Evolutionary conservation across 2,329 filamentous ascomycete genomes (phyloP), one percentile per base, ranked within the genome.

Genomic region (Gliomastix tumulicola): DNA sequence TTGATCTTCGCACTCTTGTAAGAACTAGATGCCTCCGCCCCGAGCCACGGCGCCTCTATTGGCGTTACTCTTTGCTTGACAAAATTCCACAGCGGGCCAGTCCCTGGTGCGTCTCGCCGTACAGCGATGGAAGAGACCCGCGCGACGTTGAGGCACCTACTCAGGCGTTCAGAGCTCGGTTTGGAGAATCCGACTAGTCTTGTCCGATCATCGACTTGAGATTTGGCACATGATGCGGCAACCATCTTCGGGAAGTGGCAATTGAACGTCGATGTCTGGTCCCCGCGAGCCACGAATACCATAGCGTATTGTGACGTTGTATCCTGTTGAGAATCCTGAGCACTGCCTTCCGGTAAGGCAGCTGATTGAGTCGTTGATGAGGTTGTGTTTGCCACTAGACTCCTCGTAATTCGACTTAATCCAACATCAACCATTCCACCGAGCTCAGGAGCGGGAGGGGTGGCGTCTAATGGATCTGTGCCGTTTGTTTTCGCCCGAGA

Each of bases 81-180:
- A 45, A 78, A 74, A 5, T 77, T 66, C 18, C 80, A 51, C 9
- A 88, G 53, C 2, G 72, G 66, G 34, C 66, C 66, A 0, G 74
- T 66, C 30, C 74, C 69, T 0, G 79, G 77, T 1, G 80, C 76
- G 25, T 62, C 69, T 7, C 64, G 62, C 16, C 66, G 55, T 7
- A 88, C 53, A 1, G 72, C 83, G 21, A 88, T 60, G 17, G 79
- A 77, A 2, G 80, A 83, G 1, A 79, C 78, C 22, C 79, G 69
- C 1, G 79, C 76, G 9, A 86, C 65, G 3, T 74, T 74, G 4
- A 87, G 62, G 16, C 67, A 67, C 21, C 60, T 55, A 33, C 73
- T 73, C 13, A 88, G 57, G 11, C 69, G 68, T 13, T 73, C 62
- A 32, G 81, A 79, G 34, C 70, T 74, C 1, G 70, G 59, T 36